Evolutionary conservation across 2,329 filamentous ascomycete genomes (phyloP), one percentile per base, ranked within the genome.

Genomic region (Penicillium digitatum): DNA sequence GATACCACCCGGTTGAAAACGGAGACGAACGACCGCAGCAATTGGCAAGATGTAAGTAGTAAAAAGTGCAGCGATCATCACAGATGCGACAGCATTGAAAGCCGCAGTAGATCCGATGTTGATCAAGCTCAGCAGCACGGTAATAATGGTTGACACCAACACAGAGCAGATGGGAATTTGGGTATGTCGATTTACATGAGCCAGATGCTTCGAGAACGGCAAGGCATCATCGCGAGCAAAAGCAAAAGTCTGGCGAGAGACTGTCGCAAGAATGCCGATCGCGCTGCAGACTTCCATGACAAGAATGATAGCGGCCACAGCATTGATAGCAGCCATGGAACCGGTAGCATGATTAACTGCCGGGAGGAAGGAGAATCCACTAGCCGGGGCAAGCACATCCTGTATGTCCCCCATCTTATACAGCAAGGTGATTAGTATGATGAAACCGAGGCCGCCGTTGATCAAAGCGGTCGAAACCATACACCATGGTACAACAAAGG

Each of bases 11-110:
- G 63, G 57, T 20, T 62, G 56, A 34, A 61, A 47, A 11, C 63
- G 63, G 35, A 61, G 60, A 10, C 62, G 60, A 22, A 65, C 58
- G 37, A 66, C 55, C 2, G 62, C 59, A 0, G 39, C 61, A 20
- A 68, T 67, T 0, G 67, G 60, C 73, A 82, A 71, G 50, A 82
- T 74, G 62, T 83, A 83, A 18, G 78, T 80, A 20, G 75, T 75
- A 46, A 82, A 77, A 16, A 82, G 73, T 1, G 78, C 76, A 32
- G 74, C 77, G 48, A 81, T 73, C 26, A 76, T 76, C 12, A 83
- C 72, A 1, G 79, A 81, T n/a, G 79, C 74, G 58, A 82, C 76
- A 53, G 77, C 79, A 61, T 82, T 79, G 66, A 82, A 81, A 5
- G 79, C 81, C 7, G 75, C 73, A 2, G 73, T 68, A n/a, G 76